Base-by-base conservation (phyloP, 2,329 filamentous ascomycete species). In the Colletotrichum tropicicola region DNA sequence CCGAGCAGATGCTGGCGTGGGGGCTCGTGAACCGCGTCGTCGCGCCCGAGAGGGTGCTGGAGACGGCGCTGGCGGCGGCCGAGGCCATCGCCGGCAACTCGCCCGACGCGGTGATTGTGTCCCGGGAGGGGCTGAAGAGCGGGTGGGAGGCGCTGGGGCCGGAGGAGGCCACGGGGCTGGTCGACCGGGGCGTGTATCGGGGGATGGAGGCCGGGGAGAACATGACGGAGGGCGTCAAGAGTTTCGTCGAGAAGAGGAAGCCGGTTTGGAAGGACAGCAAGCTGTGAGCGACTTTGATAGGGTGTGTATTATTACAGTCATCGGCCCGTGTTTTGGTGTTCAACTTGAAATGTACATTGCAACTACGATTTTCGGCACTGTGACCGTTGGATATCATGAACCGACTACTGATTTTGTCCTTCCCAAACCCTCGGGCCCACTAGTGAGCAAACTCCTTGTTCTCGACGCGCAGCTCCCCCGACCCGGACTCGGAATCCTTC, bases 81-180 rank as follows among this genome's bases (percentile, higher is more conserved):
- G 77, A 74, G 41, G 78, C 82, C 73, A 85, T 94, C 70, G 87
- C 87, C 17, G 83, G 73, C 64, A 90, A 91, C 75, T 92, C 89
- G 69, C 92, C 92, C 2, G 92, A 96, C 76, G 84, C 90, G 23
- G 86, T 95, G 30, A 87, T 94, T 71, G 90, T 93, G n/a, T 90
- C 83, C 65, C 83, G 91, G 21, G 89, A 90, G 73, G 92, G 91
- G 0, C 72, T 96, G 53, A 87, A 91, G 75, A 77, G 91, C 68
- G 91, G 90, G 0, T 94, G 91, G 91, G 91, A 93, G 70, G 85
- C 83, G 0, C 78, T 89, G 19, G 87, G 89, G 10, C 90, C 89
- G 0, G 87, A 89, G 74, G 83, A 86, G 66, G 90, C 80, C 9
- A 92, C 88, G 35, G 80, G 80, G 65, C 73, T 87, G 68, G 74